Evolutionary conservation across 768 basidiomycete species (phyloP), one percentile per base, ranked within the genome.

Genomic region (Mrakia frigida): DNA sequence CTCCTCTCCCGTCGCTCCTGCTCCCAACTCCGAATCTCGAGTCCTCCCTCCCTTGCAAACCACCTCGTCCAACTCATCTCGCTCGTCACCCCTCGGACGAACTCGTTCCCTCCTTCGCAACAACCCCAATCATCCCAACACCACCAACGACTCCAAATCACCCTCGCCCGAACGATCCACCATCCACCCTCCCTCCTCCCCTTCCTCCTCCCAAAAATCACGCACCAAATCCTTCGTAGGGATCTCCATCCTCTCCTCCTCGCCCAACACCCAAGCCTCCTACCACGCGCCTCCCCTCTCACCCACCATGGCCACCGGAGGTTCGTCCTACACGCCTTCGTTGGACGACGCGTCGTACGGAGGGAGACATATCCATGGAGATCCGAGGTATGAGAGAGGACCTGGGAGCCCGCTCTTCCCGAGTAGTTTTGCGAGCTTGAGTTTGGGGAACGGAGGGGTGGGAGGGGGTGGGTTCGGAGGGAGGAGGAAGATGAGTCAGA

Each of bases 61-160:
- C 37, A 41, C 35, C 65, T 39, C 35, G 14, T 37, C 35, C 31
- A 18, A 35, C n/a, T 39, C 65, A 92, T 85, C 77, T 91, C 89
- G 21, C 92, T 81, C 33, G 93, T 86, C 92, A 5, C 28, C 37
- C 31, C 63, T 65, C 1, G 37, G 63, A 1, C 63, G 31, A 65
- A 39, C 63, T 7, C 63, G 33, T 1, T 39, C 33, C 6, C 31
- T 65, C 63, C 52, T 53, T 10, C 56, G 56, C 1, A 23, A 25
- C 1, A n/a, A 63, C 61, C 28, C 61, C 35, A n/a, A n/a, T n/a
- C 16, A 9, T 1, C 43, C 43, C 5, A 43, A 50, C 18, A 50
- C 14, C 46, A 50, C 16, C 46, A 18, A 3, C 2, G 14, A 50
- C 10, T 50, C 63, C 63, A 37, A 13, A 6, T 35, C 63, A 9